These are phyloP conservation scores for Dendrocalamus latiflorus DNA, from an alignment of 202 grass and related monocot genomes.

Conservation along the genomic window DNA sequence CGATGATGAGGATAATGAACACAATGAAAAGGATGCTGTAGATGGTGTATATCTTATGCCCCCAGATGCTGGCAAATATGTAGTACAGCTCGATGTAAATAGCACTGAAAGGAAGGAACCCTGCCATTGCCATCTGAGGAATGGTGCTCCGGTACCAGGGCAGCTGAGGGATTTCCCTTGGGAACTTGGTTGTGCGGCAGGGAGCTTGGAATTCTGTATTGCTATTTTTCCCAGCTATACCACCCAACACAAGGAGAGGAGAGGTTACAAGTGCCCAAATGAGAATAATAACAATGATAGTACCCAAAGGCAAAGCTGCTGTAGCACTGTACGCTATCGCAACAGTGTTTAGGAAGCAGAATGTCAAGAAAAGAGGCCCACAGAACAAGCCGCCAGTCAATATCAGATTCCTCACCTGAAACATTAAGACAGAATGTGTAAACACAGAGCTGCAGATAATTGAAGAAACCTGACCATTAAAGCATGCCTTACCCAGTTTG, in stretches of 20 bases:
- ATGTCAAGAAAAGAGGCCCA: constrained; percentile 83
- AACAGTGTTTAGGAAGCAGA: constrained; percentile 88
- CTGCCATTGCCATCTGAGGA: constrained; percentile 96
- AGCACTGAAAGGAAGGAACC: constrained; percentile 89
- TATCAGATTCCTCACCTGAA: constrained; percentile 89
- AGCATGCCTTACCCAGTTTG: constrained; percentile 69
- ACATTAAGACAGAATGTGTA: constrained; percentile 9
- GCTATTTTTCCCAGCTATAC: constrained; percentile 91
- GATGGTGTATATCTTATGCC: constrained; percentile 93
- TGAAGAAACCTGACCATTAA: constrained; percentile 17
- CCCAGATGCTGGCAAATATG: constrained; percentile 95
- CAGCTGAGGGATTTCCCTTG: constrained; percentile 80
- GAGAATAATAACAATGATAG: constrained; percentile 83
- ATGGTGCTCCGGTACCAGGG: constrained; percentile 80
- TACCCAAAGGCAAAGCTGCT: constrained; percentile 82
- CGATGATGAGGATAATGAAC: constrained; percentile 87
- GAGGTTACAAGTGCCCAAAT: constrained; percentile 88
- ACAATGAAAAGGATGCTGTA: constrained; percentile 94
- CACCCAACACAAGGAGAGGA: constrained; percentile 81
- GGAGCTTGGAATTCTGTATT: constrained; percentile 80
- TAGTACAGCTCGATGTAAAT: constrained; percentile 92
- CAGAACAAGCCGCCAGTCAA: constrained; percentile 88
- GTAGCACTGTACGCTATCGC: constrained; percentile 82
- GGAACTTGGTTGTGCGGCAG: constrained; percentile 79
- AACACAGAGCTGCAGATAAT: constrained; percentile 9